Evolutionary conservation across 108 stramenopile species (phyloP), one percentile per base, ranked within the genome.

Genomic region (Epipyxis sp.): DNA sequence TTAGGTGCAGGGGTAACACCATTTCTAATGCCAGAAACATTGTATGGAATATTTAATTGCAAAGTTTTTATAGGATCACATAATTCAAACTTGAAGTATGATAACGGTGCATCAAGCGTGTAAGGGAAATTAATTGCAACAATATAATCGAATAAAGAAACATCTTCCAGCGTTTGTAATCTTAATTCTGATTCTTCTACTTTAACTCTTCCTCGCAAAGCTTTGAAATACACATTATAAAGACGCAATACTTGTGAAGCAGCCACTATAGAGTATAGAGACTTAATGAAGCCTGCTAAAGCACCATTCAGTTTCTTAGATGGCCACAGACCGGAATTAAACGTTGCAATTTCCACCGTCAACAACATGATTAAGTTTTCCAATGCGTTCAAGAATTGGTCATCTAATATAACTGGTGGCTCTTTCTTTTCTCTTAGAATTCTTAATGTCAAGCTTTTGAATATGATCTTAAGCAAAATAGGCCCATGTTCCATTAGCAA

Each of bases 401-500:
- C 34, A 37, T 74, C 71, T 6, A 74, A 20, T 32, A 74, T 10
- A 39, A 74, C 71, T 29, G 71, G 71, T 32, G 71, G 27, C 20
- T 10, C 43, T 42, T 34, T 74, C 10, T 32, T 27, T 42, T 74
- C 32, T 10, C n/a, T 6, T 6, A 30, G 10, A 37, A 74, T 74
- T 37, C 71, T 13, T 10, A 74, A 57, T 10, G 71, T 13, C 50
- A 74, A 54, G 27, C 32, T 34, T 42, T 74, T 74, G 10, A 35
- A 20, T 10, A 74, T 74, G 41, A 74, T 54, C 71, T 42, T 27
- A 39, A 74, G 42, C 71, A 74, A 74, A 27, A 39, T 37, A 10
- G 71, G 13, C 6, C 71, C 32, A 27, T 74, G 25, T 42, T 74
- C 50, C 50, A 57, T 34, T 3, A 57, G 10, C 32, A 74, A 27